phyloP scores from a whole-genome alignment of 1,139 yeast genomes.

The Taphrina deformans region DNA sequence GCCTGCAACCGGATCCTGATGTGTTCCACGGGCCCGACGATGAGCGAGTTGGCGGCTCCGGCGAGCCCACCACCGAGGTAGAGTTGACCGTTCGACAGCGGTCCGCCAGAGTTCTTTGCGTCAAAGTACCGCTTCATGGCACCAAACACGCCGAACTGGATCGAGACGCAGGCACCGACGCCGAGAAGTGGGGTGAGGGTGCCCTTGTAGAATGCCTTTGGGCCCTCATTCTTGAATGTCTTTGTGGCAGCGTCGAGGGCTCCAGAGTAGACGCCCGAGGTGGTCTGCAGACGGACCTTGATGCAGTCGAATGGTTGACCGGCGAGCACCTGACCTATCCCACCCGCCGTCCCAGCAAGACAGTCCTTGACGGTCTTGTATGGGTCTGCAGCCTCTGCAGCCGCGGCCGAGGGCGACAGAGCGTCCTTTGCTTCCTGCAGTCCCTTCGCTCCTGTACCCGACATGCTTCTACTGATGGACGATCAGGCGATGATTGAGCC shows the following conservation, averaged over 20 bases:
- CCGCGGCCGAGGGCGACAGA: constrained; percentile 1
- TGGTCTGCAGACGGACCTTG: constrained; percentile 81
- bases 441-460: not conserved
- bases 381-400: constrained; percentile 12
- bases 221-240: constrained; percentile 72
- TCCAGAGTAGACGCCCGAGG: constrained; percentile 59
- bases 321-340: constrained; percentile 89
- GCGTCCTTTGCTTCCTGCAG: not conserved
- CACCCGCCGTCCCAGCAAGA: constrained; percentile 89
- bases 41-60: constrained; percentile 72
- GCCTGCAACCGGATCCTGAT: constrained; percentile 55
- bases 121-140: constrained; percentile 78
- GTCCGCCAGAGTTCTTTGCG: constrained; percentile 46
- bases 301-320: constrained; percentile 97
- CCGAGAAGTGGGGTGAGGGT: constrained; percentile 84
- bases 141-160: constrained; percentile 87
- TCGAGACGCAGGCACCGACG: constrained; percentile 86
- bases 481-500: not conserved
- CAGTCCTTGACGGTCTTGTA: constrained; percentile 59
- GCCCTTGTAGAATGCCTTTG: constrained; percentile 81
- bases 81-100: constrained; percentile 55
- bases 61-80: constrained; percentile 75
- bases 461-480: not conserved
- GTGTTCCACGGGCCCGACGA: constrained; percentile 75
- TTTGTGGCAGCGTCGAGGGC: constrained; percentile 74